A percentile compares a stretch with the other conserved stretches of the same genome.
Evolutionary conservation across 2,329 filamentous ascomycete genomes (phyloP).

Genomic region (Fusarium piperis): DNA sequence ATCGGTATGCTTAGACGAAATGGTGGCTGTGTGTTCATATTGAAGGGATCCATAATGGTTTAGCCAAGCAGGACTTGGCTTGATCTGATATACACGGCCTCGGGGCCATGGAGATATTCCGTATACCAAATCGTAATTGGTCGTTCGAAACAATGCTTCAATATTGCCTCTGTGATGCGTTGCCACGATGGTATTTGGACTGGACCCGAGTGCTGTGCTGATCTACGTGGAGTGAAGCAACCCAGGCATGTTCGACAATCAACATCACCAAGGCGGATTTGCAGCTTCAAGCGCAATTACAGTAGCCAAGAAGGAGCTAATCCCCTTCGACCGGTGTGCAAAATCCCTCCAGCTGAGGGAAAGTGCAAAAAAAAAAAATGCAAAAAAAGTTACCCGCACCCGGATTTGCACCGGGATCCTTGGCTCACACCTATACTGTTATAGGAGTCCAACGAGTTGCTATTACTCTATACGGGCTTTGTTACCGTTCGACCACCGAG

Average conservation of each 20-base stretch:
- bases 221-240: not conserved
- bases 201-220: not conserved
- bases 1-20: not conserved
- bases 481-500: conserved; percentile 38
- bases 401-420: conserved; percentile 52
- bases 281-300: not conserved
- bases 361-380: conserved; percentile 25
- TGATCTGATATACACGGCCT: not conserved
- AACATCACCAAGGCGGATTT: not conserved
- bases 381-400: conserved; percentile 41
- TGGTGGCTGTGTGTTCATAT: not conserved
- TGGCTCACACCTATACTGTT: conserved; percentile 45
- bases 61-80: conserved; percentile 32
- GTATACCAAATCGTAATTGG: not conserved
- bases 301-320: not conserved
- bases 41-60: not conserved
- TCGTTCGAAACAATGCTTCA: not conserved
- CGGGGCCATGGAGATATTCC: not conserved
- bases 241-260: not conserved
- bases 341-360: not conserved
- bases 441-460: conserved; percentile 51
- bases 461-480: conserved; percentile 49
- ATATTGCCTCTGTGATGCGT: not conserved
- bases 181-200: not conserved
- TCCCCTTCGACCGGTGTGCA: not conserved